phyloP scores from a whole-genome alignment of 257 asterid genomes.

The Voacanga thouarsii region DNA sequence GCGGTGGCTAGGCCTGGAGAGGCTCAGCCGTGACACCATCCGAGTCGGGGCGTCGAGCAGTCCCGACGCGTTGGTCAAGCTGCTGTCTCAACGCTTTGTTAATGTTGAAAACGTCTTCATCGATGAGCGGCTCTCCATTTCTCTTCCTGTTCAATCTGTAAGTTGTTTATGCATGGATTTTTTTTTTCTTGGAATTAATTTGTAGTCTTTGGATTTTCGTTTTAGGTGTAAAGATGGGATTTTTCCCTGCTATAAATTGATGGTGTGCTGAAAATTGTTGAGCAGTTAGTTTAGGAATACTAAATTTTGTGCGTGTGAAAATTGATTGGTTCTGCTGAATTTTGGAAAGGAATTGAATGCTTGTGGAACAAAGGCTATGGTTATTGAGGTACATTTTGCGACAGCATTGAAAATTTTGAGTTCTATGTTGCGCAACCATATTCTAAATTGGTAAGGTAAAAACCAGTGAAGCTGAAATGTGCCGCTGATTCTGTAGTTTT shows the following conservation, averaged over 20 bases:
- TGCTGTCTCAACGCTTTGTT: constrained; percentile 49
- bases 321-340: constrained; percentile 1
- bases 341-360: not conserved
- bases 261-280: not conserved
- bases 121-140: constrained; percentile 59
- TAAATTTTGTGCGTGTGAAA: not conserved
- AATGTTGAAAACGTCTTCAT: constrained; percentile 43
- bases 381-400: not conserved
- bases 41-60: constrained; percentile 71
- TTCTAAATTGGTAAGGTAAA: not conserved
- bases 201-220: not conserved
- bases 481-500: not conserved
- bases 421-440: not conserved
- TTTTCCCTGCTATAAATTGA: not conserved
- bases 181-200: not conserved
- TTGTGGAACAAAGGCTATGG: not conserved
- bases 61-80: constrained; percentile 49
- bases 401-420: not conserved
- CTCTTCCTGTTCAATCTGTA: constrained; percentile 48
- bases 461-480: not conserved
- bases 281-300: not conserved
- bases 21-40: constrained; percentile 65
- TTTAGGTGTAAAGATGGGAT: not conserved
- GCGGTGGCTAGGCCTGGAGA: constrained; percentile 84
- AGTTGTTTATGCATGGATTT: constrained; percentile 12